Evolutionary conservation across 768 basidiomycete species (phyloP).

Genomic region (Russula compacta): DNA sequence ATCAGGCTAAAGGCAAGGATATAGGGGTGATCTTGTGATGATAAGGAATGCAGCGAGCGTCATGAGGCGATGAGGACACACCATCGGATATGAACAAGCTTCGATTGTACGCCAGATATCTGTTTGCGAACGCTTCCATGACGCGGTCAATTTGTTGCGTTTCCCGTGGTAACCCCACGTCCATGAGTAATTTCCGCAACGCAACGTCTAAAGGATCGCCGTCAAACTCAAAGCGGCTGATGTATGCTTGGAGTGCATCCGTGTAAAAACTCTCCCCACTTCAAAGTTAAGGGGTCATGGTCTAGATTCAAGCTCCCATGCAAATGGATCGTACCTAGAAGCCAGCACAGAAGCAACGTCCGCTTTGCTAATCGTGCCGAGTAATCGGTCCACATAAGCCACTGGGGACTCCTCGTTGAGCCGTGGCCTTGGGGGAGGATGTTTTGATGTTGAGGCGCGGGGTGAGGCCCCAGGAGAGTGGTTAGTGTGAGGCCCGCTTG

Average conservation of each 20-base stretch:
- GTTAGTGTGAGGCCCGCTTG: conserved; percentile 20
- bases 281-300: conserved; percentile 1
- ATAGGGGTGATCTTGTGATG: conserved; percentile 79
- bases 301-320: neutral
- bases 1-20: conserved; percentile 95
- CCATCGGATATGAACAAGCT: conserved; percentile 71
- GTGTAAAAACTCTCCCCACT: conserved; percentile 68
- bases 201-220: conserved; percentile 86
- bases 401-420: conserved; percentile 58
- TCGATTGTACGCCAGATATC: conserved; percentile 79
- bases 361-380: conserved; percentile 55
- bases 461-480: conserved; percentile 32
- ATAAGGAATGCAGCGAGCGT: neutral
- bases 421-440: conserved; percentile 43
- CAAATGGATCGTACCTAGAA: conserved; percentile 46
- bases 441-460: conserved; percentile 36
- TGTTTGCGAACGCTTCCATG: conserved; percentile 86
- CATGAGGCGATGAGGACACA: conserved; percentile 25
- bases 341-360: conserved; percentile 79
- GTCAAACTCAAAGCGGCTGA: conserved; percentile 69
- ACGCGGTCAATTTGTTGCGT: conserved; percentile 98
- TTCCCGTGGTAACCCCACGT: conserved; percentile 85
- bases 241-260: conserved; percentile 59
- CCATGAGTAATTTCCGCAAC: conserved; percentile 81
- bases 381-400: conserved; percentile 57